These are phyloP conservation scores for Penicillium crystallinum DNA, from an alignment of 495 filamentous ascomycete genomes.

Conservation along the genomic window DNA sequence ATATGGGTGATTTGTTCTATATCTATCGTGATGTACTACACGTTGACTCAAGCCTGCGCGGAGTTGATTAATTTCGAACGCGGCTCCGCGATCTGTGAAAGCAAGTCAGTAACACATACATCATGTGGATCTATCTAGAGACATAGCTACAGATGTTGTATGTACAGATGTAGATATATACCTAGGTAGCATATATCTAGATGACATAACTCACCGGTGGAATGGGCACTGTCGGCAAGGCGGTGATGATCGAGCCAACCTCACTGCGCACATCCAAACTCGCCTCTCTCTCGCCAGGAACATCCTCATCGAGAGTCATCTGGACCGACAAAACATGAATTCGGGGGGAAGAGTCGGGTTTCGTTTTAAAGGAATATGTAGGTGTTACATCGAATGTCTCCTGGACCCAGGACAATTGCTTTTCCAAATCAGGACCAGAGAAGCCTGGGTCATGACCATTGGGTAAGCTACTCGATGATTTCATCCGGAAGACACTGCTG, in stretches of 20 bases:
- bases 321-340: constrained; percentile 35
- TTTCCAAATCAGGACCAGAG: constrained; percentile 15
- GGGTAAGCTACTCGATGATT: constrained; percentile 15
- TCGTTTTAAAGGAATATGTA: constrained; percentile 33
- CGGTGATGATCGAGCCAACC: constrained; percentile 32
- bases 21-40: no score
- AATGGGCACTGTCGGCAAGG: constrained; percentile 29
- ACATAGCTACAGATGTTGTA: no score
- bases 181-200: no score
- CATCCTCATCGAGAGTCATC: constrained; percentile 24
- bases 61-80: constrained; percentile 14
- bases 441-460: constrained; percentile 5
- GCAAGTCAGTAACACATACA: not conserved
- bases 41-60: constrained; percentile 10
- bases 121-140: no score
- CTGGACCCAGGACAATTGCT: constrained; percentile 32
- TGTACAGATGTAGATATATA: no score
- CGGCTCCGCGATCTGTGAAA: constrained; percentile 2
- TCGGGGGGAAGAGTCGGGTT: constrained; percentile 24
- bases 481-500: constrained; percentile 33
- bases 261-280: constrained; percentile 12
- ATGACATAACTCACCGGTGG: constrained; percentile 5
- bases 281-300: not conserved
- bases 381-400: constrained; percentile 28
- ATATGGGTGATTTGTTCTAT: no score